Evolutionary conservation across 495 filamentous ascomycete genomes (phyloP).

Genomic region (Hyaloscypha bicolor): DNA sequence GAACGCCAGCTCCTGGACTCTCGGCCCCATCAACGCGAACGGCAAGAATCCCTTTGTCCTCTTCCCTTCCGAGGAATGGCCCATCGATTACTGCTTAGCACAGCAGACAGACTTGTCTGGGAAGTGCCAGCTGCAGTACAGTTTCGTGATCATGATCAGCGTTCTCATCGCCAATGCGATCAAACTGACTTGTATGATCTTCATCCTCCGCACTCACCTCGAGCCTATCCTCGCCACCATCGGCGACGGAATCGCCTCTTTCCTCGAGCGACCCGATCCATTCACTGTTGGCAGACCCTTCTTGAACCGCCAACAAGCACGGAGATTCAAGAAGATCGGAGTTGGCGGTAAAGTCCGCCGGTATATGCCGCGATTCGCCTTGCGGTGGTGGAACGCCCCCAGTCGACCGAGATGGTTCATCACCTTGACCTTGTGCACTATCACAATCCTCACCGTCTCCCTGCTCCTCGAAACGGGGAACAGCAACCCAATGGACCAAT

Average conservation of each 20-base stretch:
- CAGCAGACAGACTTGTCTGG: conserved; percentile 18
- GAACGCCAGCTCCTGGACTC: conserved; percentile 2
- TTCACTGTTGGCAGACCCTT: background rate
- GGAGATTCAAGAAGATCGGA: conserved; percentile 14
- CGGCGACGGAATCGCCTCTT: conserved; percentile 55
- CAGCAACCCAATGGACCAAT: background rate
- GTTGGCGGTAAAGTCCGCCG: background rate
- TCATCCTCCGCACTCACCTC: conserved; percentile 24
- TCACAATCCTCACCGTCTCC: conserved; percentile 3
- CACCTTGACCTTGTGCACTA: conserved; percentile 6
- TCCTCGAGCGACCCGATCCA: conserved; percentile 35
- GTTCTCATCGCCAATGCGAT: conserved; percentile 42
- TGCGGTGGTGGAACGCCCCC: conserved; percentile 15
- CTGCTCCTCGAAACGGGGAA: conserved; percentile 5
- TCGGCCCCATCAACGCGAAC: background rate
- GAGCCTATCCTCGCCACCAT: conserved; percentile 42
- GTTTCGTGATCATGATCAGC: conserved; percentile 39
- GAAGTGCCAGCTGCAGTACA: conserved; percentile 47
- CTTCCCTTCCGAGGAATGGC: conserved; percentile 2
- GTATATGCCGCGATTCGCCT: background rate
- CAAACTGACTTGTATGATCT: conserved; percentile 43
- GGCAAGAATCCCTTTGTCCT: background rate
- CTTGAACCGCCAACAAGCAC: conserved; percentile 25
- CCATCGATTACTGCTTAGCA: conserved; percentile 14
- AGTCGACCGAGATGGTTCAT: conserved; percentile 13